Conservation (phyloP, 768 basidiomycete genomes). For the Suillus luteus region DNA sequence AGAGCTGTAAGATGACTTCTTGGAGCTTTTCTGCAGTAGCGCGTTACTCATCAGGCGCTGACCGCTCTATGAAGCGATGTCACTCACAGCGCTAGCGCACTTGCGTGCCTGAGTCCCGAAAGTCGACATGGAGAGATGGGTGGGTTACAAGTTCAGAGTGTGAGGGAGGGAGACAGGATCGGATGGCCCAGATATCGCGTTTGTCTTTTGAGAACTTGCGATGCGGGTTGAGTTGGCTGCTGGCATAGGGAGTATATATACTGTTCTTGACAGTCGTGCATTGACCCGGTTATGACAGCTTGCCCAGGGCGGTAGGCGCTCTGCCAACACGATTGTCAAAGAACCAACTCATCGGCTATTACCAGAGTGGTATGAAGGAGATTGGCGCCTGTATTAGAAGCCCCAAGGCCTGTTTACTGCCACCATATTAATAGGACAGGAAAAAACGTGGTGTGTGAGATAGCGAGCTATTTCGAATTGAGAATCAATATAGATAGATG, state of each 20-base stretch:
- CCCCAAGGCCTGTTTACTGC: not conserved
- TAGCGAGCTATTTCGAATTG: not conserved
- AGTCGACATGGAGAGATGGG: not conserved
- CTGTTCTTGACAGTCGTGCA: not conserved
- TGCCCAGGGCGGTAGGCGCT: not conserved
- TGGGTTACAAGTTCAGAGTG: not conserved
- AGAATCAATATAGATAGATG: not conserved
- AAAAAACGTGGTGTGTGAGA: conserved; percentile 1
- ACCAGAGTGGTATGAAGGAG: not conserved
- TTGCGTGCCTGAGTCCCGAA: not conserved
- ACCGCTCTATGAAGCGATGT: not conserved
- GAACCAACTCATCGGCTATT: not conserved
- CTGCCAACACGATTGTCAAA: conserved; percentile 2
- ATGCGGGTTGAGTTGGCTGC: not conserved
- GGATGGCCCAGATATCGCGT: not conserved
- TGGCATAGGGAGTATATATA: not conserved
- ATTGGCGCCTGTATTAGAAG: not conserved
- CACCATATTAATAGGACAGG: not conserved
- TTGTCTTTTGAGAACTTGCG: not conserved
- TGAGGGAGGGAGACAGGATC: not conserved
- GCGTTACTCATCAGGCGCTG: not conserved
- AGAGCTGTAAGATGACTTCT: not conserved
- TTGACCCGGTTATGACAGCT: not conserved
- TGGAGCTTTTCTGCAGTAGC: not conserved
- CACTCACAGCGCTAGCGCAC: not conserved